Base-by-base conservation (phyloP, 306 rosid genomes). In the Cicer bijugum region DNA sequence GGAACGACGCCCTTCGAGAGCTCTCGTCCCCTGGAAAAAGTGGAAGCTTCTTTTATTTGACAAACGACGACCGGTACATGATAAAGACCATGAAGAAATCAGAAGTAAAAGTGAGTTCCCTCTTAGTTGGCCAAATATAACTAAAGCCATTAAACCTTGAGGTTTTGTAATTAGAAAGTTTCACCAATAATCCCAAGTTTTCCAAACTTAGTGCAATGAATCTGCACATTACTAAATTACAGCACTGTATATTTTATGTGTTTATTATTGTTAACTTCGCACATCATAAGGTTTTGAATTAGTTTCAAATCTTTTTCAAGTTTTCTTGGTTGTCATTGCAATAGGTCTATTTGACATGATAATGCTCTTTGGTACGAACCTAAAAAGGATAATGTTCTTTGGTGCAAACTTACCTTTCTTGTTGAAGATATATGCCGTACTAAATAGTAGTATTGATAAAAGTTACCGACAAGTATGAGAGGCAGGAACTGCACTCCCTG, bases 1-100 rank as follows among this genome's bases (percentile, higher is more conserved):
- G 99, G 65, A 82, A 92, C 51, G 99, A 95, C 8, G 99, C 99
- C 17, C 96, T 95, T 62, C 83, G 99, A 33, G 99, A 95, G 78
- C 99, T 95, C 46, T 95, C 99, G 3, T 92, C 99, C 58, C 99
- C 99, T 1, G 99, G 99, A 78, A 95, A 95, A 84, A 91, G 97
- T 57, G 97, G 99, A 79, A 95, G 99, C 78, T 95, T 95, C 80
- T 95, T 95, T 81, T 95, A 95, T 83, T 80, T 95, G 84, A 95
- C 99, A 35, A 77, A 90, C 12, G 99, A 95, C 80, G 99, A 95
- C 76, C 91, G 97, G 12, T 95, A 95, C 88, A 95, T 95, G 99
- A 95, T 95, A 74, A 95, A 95, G 87, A 95, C 99, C 63, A 85
- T 95, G 92, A 95, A 85, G 86, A 95, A 95, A 81, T 73, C 99